Evolutionary conservation across 176 grass and related monocot species (phyloP).

Genomic region (Eleusine indica): DNA sequence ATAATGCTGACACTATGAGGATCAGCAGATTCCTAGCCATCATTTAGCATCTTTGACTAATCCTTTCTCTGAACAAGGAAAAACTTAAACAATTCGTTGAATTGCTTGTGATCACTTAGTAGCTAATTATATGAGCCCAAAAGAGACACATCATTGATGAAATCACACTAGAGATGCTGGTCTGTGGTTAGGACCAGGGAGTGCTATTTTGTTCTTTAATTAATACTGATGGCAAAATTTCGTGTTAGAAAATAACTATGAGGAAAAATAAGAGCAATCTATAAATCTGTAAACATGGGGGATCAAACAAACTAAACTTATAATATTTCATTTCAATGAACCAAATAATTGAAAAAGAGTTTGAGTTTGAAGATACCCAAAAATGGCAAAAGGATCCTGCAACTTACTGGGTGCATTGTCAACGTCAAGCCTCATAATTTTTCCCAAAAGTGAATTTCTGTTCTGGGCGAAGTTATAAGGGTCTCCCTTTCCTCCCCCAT

Average conservation of each 20-base stretch:
- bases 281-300: background rate
- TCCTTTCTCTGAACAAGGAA: slow-evolving; percentile 14
- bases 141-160: background rate
- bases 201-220: background rate
- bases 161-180: background rate
- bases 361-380: background rate
- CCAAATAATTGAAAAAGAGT: background rate
- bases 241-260: background rate
- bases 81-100: slow-evolving; percentile 9
- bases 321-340: background rate
- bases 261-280: background rate
- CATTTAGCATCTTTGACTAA: slow-evolving; percentile 35
- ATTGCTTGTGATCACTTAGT: background rate
- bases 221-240: slow-evolving; percentile 9
- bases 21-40: background rate
- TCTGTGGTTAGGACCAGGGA: background rate
- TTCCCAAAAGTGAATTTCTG: slow-evolving; percentile 82
- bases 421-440: slow-evolving; percentile 91
- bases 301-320: background rate
- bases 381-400: slow-evolving; percentile 18
- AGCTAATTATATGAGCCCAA: background rate
- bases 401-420: slow-evolving; percentile 65
- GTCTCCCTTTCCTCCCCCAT: slow-evolving; percentile 87
- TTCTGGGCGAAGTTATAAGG: slow-evolving; percentile 95
- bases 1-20: background rate